Base-by-base conservation (phyloP, 2,329 filamentous ascomycete species). In the Epichloe amarillans region DNA sequence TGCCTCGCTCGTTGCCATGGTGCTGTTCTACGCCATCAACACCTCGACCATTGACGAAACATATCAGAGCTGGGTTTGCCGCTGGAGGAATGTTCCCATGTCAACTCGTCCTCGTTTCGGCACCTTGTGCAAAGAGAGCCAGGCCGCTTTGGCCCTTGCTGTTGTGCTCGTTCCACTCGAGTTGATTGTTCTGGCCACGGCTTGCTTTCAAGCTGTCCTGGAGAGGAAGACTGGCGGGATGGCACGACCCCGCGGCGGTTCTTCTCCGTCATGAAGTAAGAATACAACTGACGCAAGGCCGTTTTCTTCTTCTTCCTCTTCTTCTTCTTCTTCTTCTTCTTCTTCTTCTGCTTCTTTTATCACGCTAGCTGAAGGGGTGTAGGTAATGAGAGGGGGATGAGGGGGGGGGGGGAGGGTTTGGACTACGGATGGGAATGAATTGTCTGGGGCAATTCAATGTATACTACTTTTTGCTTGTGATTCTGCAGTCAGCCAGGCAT, bases 61-160 rank as follows among this genome's bases (percentile, higher is more conserved):
- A 6, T 64, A 83, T 11, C 69, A 81, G 59, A 80, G 76, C 63
- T 83, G 80, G 80, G 76, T 72, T 40, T 83, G 80, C 62, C 76
- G 77, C 55, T 83, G 80, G 79, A 64, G 66, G 8, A 58, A 67
- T 21, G 66, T 81, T n/a, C 62, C 65, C 53, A 80, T 82, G 76
- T 57, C 59, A 15, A 60, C 66, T 37, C 64, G 72, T 54, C 79
- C 80, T 33, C 68, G 77, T 58, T 83, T 80, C 59, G 71, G 69
- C 15, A 72, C 71, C 0, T 64, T 83, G 47, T 83, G 80, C 64
- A 69, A 64, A 53, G 72, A 82, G 64, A 79, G 72, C 64, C 70
- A 71, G 58, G 74, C 72, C 4, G 74, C 71, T 2, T 62, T 82
- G 30, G 75, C 75, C 56, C 65, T 83, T 43, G 70, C 73, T 23